Base-by-base conservation (phyloP, 140 eudicot genomes). In the Senecio squalidus region DNA sequence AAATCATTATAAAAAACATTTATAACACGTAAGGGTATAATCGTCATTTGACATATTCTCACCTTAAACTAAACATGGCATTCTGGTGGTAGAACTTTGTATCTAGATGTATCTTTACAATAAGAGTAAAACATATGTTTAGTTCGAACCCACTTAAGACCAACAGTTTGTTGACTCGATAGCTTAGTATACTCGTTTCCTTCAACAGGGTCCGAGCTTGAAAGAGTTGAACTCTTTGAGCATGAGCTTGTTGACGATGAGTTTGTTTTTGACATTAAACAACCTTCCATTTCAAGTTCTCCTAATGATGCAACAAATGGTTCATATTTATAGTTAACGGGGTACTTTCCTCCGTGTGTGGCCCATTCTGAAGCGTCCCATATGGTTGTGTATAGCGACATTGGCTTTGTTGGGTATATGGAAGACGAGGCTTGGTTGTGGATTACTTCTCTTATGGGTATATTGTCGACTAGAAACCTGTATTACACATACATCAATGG, bases 341-440 rank as follows among this genome's bases (percentile, higher is more conserved):
- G 82, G 57, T 86, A 86, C 56, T 86, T 86, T 45, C 98, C 96
- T 25, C 98, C 98, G 20, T 70, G 88, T 9, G 94, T 91, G 5
- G 98, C 96, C 98, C 96, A 91, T 8, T 83, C 65, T 34, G 98
- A 91, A 56, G 65, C 98, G 53, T 91, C 98, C 98, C 98, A 91
- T 3, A 91, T 86, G 30, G 98, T 91, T 10, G 83, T 60, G 30
- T 83, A 83, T 26, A 81, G 51, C 6, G 94, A 79, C 98, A 91
- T 91, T 3, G 98, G 82, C 71, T 86, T 91, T 41, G 86, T 83
- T 66, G 98, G 98, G 63, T 91, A 91, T 23, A 55, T 68, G 0
- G 73, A 50, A 1, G 80, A 58, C 10, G 78, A 78, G 10, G 84
- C 88, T 13, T 51, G 60, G 43, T 76, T 91, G 74, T 78, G 75